Conservation (phyloP, 352 stramenopile species). For the Thraustochytrium striatum region DNA sequence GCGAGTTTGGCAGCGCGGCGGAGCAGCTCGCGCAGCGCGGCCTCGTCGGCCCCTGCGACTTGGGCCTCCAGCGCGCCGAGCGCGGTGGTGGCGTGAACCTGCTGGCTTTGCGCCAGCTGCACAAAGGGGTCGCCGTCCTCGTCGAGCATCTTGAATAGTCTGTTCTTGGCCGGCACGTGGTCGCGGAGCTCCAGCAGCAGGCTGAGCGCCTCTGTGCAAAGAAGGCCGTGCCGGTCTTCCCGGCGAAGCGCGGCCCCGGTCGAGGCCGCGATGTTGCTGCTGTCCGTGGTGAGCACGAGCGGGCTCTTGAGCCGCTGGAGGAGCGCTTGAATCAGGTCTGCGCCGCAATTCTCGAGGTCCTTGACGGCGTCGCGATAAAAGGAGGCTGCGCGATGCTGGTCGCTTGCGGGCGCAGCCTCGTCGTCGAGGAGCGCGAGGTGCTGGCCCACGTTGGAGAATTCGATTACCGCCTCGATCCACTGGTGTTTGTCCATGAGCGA, state of each 20-base stretch:
- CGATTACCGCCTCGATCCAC: conserved; percentile 47
- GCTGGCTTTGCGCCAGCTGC: conserved; percentile 28
- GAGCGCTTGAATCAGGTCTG: not conserved
- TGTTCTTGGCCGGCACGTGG: conserved; percentile 17
- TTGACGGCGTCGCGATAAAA: conserved; percentile 33
- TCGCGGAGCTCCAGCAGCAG: conserved; percentile 44
- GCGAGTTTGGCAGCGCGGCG: not conserved
- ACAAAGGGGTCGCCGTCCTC: conserved; percentile 36
- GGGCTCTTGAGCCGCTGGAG: not conserved
- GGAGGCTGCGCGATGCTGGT: not conserved
- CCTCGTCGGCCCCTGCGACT: not conserved
- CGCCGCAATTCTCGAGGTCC: conserved; percentile 31
- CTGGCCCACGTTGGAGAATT: conserved; percentile 46
- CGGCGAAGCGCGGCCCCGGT: conserved; percentile 3
- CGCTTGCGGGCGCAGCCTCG: not conserved
- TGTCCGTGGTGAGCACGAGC: not conserved
- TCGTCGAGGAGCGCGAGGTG: conserved; percentile 22
- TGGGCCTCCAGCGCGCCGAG: not conserved
- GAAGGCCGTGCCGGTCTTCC: conserved; percentile 6
- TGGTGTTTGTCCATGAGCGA: conserved; percentile 35
- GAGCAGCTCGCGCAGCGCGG: not conserved
- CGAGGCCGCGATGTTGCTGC: not conserved
- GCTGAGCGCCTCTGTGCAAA: conserved; percentile 43
- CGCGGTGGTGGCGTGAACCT: conserved; percentile 1
- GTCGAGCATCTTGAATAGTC: conserved; percentile 2